Percentiles rank a stretch among this genome's conserved stretches.
phyloP scores from a whole-genome alignment of 2,329 filamentous ascomycete genomes.

The Pezicula neosporulosa region DNA sequence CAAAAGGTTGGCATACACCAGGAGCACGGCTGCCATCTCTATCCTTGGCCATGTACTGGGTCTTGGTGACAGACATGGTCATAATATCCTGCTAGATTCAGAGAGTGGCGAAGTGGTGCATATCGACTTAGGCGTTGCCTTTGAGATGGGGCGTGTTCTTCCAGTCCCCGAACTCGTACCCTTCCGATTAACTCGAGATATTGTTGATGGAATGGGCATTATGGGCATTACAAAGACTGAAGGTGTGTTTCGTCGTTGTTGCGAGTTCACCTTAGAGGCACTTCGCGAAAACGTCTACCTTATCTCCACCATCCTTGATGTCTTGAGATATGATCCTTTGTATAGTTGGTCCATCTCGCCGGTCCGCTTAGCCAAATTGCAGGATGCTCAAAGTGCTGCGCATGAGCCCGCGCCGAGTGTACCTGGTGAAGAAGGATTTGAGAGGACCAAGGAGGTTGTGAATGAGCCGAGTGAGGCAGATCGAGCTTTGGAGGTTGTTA shows the following conservation, averaged over 20 bases:
- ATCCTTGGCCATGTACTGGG: constrained; percentile 93
- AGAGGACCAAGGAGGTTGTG: constrained; percentile 35
- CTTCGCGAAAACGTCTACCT: constrained; percentile 92
- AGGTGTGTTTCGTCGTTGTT: constrained; percentile 95
- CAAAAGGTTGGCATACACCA: constrained; percentile 83
- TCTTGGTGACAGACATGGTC: constrained; percentile 88
- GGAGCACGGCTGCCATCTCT: constrained; percentile 90
- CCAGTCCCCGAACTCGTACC: constrained; percentile 94
- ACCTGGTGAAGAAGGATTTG: constrained; percentile 19
- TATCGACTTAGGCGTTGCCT: constrained; percentile 94
- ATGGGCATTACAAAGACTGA: constrained; percentile 96
- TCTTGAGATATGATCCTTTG: constrained; percentile 94
- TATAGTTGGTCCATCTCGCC: constrained; percentile 92
- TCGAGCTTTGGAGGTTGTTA: constrained; percentile 84
- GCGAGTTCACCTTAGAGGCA: constrained; percentile 94
- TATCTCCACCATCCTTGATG: constrained; percentile 98
- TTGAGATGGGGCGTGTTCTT: constrained; percentile 93
- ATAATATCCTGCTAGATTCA: constrained; percentile 92
- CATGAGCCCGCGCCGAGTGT: constrained; percentile 27
- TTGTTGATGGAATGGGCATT: constrained; percentile 96
- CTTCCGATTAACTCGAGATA: constrained; percentile 89
- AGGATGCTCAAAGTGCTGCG: constrained; percentile 52
- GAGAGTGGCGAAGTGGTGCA: constrained; percentile 92
- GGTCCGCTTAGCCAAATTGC: constrained; percentile 59
- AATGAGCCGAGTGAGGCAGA: constrained; percentile 78